phyloP scores from a whole-genome alignment of 129 eudicot species.

The Tagetes erecta region DNA sequence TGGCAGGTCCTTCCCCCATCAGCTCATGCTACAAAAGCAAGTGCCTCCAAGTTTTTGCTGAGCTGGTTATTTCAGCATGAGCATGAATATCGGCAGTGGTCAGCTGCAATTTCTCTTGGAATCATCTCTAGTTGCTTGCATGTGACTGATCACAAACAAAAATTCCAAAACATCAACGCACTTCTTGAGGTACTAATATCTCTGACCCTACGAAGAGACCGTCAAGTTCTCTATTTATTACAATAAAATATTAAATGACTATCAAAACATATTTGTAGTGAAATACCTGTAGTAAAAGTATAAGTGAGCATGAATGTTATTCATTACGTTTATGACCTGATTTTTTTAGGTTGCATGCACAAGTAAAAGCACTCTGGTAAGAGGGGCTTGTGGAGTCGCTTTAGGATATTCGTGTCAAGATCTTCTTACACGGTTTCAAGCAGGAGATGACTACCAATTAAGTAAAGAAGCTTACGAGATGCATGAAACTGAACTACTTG shows the following conservation, averaged over 20 bases:
- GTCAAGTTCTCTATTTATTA: constrained; percentile 11
- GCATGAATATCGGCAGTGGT: constrained; percentile 96
- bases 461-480: constrained; percentile 44
- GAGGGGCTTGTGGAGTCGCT: constrained; percentile 97
- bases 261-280: background rate
- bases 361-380: constrained; percentile 86
- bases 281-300: constrained; percentile 14
- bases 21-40: constrained; percentile 76
- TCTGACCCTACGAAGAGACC: background rate
- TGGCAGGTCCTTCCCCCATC: constrained; percentile 81
- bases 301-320: constrained; percentile 16
- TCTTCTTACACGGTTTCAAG: constrained; percentile 57
- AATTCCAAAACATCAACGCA: constrained; percentile 57
- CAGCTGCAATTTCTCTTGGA: constrained; percentile 97
- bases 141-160: constrained; percentile 78
- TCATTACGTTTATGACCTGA: constrained; percentile 23
- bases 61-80: constrained; percentile 84
- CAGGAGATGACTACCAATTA: constrained; percentile 32
- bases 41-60: constrained; percentile 77
- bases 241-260: background rate
- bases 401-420: constrained; percentile 86
- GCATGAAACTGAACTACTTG: constrained; percentile 61
- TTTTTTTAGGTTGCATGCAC: constrained; percentile 63
- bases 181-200: constrained; percentile 72
- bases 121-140: constrained; percentile 84